Percentiles rank a stretch among this genome's conserved stretches.
Conservation (phyloP, 1,284 basidiomycete genomes). For the Pisolithus thermaeus region DNA sequence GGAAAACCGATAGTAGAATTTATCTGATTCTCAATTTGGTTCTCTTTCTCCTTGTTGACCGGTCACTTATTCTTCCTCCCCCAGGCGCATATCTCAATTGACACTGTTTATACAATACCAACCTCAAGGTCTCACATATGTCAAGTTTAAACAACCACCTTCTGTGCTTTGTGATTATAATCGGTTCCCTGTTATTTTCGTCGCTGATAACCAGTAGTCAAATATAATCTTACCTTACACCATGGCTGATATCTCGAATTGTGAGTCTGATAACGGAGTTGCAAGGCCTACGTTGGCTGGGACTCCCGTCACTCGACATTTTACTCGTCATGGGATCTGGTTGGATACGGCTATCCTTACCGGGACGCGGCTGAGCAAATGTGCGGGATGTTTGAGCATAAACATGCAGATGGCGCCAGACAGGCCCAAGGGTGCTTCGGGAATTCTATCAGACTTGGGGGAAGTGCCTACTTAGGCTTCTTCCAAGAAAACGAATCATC, state of each 20-base stretch:
- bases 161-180: constrained; percentile 75
- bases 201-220: constrained; percentile 12
- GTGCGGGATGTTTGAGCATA: constrained; percentile 64
- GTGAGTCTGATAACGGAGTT: constrained; percentile 71
- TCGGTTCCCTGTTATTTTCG: constrained; percentile 23
- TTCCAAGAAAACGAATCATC: constrained; percentile 32
- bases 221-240: constrained; percentile 11
- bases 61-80: neutral
- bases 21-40: constrained; percentile 28
- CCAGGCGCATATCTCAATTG: constrained; percentile 78
- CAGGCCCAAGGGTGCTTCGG: constrained; percentile 32
- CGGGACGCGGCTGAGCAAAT: constrained; percentile 77
- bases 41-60: constrained; percentile 1
- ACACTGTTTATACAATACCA: constrained; percentile 50
- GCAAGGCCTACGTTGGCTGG: constrained; percentile 95
- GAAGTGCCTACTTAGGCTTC: too few species aligned
- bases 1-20: constrained; percentile 55
- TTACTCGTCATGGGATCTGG: constrained; percentile 38
- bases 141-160: constrained; percentile 64
- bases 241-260: constrained; percentile 56
- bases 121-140: constrained; percentile 81
- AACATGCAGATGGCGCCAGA: too few species aligned
- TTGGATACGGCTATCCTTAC: constrained; percentile 86
- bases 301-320: constrained; percentile 85
- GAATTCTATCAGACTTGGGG: constrained; percentile 88